Percentiles rank a stretch among this genome's conserved stretches.
Conservation (phyloP, 2,329 filamentous ascomycete genomes). For the Pseudocercospora ulei region DNA sequence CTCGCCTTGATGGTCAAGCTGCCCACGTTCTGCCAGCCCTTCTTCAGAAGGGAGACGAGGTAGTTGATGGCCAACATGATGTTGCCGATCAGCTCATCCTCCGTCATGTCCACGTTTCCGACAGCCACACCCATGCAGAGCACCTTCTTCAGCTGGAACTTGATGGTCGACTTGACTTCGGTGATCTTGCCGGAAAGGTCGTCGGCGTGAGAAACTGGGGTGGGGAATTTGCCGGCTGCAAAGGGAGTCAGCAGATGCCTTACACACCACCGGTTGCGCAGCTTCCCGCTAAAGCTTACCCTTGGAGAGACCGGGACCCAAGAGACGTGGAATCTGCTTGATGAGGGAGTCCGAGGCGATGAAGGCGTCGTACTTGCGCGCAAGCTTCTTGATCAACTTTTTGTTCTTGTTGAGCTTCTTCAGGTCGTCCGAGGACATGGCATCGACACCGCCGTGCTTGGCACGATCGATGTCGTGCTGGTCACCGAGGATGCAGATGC, state of each 20-base stretch:
- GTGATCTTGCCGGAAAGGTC: conserved; percentile 91
- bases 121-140: conserved; percentile 99
- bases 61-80: conserved; percentile 99
- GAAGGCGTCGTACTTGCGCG: conserved; percentile 99
- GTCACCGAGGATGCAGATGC: conserved; percentile 79
- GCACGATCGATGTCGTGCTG: conserved; percentile 99
- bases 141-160: conserved; percentile 99
- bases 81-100: conserved; percentile 94
- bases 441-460: conserved; percentile 96
- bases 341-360: conserved; percentile 93
- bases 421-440: conserved; percentile 96
- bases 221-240: conserved; percentile 97
- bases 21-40: conserved; percentile 99
- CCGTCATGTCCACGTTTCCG: conserved; percentile 93
- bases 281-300: too few relatives aligned
- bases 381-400: conserved; percentile 99
- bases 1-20: conserved; percentile 99
- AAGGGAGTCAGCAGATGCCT: conserved; percentile 29
- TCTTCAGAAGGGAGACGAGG: conserved; percentile 98
- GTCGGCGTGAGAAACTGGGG: conserved; percentile 91
- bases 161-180: conserved; percentile 99
- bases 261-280: not conserved
- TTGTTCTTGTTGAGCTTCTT: conserved; percentile 99
- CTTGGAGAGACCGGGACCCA: conserved; percentile 97
- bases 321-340: conserved; percentile 99